A percentile compares a stretch with the other conserved stretches of the same genome.
Evolutionary conservation across 768 basidiomycete genomes (phyloP).

Genomic region (Zangia roseola): DNA sequence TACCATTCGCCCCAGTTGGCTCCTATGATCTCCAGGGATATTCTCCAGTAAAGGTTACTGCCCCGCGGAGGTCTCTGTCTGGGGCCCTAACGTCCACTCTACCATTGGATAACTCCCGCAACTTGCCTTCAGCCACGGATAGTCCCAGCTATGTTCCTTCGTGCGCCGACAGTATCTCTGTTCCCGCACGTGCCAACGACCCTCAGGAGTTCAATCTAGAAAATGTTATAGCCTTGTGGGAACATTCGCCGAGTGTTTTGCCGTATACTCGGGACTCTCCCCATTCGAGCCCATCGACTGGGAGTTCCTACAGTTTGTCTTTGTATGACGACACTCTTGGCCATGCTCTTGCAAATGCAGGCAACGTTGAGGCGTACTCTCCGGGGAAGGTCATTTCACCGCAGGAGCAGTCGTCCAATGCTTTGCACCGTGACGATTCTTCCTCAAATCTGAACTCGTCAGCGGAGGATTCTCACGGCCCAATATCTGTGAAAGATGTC

Average conservation of each 20-base stretch:
- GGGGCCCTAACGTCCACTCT: not conserved
- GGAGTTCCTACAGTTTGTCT: not conserved
- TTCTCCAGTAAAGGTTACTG: not conserved
- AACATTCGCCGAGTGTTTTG: slow-evolving; percentile 1
- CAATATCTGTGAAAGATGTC: not conserved
- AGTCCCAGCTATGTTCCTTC: not conserved
- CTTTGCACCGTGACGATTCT: not conserved
- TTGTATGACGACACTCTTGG: not conserved
- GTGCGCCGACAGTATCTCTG: not conserved
- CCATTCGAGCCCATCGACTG: not conserved
- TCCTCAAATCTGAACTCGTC: not conserved
- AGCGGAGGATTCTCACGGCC: not conserved
- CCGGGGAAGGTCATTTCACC: not conserved
- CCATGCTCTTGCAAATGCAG: not conserved
- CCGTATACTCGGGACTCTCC: not conserved
- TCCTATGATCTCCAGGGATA: not conserved
- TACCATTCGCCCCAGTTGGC: not conserved
- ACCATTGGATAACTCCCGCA: not conserved
- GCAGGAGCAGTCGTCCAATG: not conserved
- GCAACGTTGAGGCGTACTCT: not conserved
- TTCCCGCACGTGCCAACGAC: not conserved
- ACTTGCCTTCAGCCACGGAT: not conserved
- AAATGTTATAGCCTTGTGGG: not conserved
- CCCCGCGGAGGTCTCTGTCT: not conserved
- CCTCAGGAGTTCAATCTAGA: not conserved